Evolutionary conservation across 306 rosid species (phyloP).

Genomic region (Castanospermum australe): DNA sequence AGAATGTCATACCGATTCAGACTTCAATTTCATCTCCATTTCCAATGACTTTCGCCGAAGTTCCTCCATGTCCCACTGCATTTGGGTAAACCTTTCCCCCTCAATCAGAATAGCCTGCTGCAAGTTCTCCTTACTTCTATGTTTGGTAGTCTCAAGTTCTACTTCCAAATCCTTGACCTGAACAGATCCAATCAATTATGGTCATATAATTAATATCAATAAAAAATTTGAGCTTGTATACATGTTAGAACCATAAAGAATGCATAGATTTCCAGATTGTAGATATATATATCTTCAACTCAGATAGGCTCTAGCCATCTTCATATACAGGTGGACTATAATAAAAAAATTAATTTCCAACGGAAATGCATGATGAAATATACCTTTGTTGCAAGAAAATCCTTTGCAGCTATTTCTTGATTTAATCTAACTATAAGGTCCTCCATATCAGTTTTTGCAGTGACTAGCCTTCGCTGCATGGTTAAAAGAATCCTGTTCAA

Average conservation of each 20-base stretch:
- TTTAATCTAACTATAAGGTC: slow-evolving; percentile 90
- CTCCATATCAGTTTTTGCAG: slow-evolving; percentile 94
- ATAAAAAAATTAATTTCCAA: background rate
- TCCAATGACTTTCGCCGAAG: slow-evolving; percentile 86
- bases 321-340: slow-evolving; percentile 9
- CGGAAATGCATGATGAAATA: slow-evolving; percentile 15
- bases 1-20: slow-evolving; percentile 60
- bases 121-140: slow-evolving; percentile 86
- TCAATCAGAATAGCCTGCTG: slow-evolving; percentile 93
- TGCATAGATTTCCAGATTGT: background rate
- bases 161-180: slow-evolving; percentile 99
- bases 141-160: slow-evolving; percentile 80
- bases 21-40: slow-evolving; percentile 85
- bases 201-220: slow-evolving; percentile 5
- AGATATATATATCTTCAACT: slow-evolving; percentile 15
- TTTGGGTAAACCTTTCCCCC: slow-evolving; percentile 90
- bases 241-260: slow-evolving; percentile 10
- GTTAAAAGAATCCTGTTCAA: slow-evolving; percentile 85
- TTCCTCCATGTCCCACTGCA: slow-evolving; percentile 99
- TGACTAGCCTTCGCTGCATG: slow-evolving; percentile 85
- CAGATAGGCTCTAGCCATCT: slow-evolving; percentile 1
- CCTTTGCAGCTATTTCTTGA: slow-evolving; percentile 96
- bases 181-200: slow-evolving; percentile 36
- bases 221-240: background rate
- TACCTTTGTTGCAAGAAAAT: slow-evolving; percentile 93